phyloP scores from a whole-genome alignment of 768 basidiomycete genomes.

The Tricholoma sp. region DNA sequence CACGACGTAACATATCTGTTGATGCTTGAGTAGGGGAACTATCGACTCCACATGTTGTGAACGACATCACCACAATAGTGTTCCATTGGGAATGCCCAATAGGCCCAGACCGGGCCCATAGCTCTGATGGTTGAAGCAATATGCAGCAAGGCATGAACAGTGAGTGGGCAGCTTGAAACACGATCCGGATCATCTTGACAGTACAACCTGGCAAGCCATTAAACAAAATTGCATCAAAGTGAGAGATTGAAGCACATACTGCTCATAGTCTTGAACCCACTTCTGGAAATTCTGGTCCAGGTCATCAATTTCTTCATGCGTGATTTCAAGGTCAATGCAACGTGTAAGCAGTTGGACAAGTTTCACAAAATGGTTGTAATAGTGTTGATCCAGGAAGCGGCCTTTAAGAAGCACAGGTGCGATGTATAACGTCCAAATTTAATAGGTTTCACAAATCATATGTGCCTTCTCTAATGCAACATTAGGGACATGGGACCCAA shows the following conservation, averaged over 20 bases:
- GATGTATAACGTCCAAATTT: slow-evolving; percentile 35
- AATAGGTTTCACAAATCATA: slow-evolving; percentile 31
- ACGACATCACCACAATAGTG: background rate
- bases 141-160: slow-evolving; percentile 20
- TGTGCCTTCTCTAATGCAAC: slow-evolving; percentile 2
- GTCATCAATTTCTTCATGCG: too few species aligned
- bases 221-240: background rate
- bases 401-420: slow-evolving; percentile 31
- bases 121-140: slow-evolving; percentile 25
- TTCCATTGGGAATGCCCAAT: slow-evolving; percentile 2
- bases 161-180: slow-evolving; percentile 1
- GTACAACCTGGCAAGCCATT: background rate
- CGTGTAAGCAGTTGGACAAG: slow-evolving; percentile 20
- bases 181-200: background rate
- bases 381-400: slow-evolving; percentile 24
- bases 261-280: slow-evolving; percentile 25
- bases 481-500: slow-evolving; percentile 20
- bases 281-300: background rate
- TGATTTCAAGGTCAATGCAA: too few species aligned
- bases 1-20: slow-evolving; percentile 20
- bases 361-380: slow-evolving; percentile 21
- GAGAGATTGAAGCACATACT: slow-evolving; percentile 18
- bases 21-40: slow-evolving; percentile 26
- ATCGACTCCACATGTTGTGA: background rate
- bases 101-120: background rate